Percentiles rank a stretch among this genome's conserved stretches.
Conservation (phyloP, 345 rosid species). For the Pelargonium nanum region DNA sequence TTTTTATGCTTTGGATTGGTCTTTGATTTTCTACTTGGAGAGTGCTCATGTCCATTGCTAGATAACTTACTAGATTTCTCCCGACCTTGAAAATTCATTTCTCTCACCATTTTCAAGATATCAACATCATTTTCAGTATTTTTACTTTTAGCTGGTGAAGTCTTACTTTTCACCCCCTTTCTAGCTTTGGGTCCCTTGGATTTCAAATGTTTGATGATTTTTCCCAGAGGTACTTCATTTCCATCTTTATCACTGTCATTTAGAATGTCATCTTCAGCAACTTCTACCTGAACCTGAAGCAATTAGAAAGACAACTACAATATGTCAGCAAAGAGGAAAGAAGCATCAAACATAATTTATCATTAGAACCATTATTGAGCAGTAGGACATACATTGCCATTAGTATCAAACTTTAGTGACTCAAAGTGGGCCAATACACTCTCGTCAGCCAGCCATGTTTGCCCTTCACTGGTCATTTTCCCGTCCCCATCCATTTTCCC, state of each 20-base stretch:
- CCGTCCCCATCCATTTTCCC: not conserved
- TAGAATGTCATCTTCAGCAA: constrained; percentile 30
- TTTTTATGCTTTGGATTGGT: constrained; percentile 34
- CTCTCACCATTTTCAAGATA: constrained; percentile 88
- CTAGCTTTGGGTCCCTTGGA: constrained; percentile 54
- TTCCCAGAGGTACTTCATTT: constrained; percentile 67
- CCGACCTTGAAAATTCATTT: constrained; percentile 66
- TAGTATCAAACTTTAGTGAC: constrained; percentile 50
- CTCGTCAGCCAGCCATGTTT: constrained; percentile 81
- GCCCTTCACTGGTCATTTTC: constrained; percentile 46
- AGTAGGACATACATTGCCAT: constrained; percentile 38
- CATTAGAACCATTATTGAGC: not conserved
- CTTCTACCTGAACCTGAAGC: constrained; percentile 42
- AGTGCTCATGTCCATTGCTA: constrained; percentile 66
- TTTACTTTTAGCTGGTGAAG: constrained; percentile 33
- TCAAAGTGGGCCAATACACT: constrained; percentile 57
- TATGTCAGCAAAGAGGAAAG: not conserved
- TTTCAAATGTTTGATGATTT: constrained; percentile 61
- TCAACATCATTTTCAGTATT: constrained; percentile 63
- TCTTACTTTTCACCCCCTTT: constrained; percentile 39
- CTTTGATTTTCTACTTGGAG: constrained; percentile 31
- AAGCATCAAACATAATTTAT: not conserved
- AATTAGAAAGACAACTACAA: constrained; percentile 1
- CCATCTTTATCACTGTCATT: constrained; percentile 60
- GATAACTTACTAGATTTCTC: constrained; percentile 45